A percentile compares a stretch with the other conserved stretches of the same genome.
Conservation (phyloP, 2,329 filamentous ascomycete genomes). For the Microsporum audouinii region DNA sequence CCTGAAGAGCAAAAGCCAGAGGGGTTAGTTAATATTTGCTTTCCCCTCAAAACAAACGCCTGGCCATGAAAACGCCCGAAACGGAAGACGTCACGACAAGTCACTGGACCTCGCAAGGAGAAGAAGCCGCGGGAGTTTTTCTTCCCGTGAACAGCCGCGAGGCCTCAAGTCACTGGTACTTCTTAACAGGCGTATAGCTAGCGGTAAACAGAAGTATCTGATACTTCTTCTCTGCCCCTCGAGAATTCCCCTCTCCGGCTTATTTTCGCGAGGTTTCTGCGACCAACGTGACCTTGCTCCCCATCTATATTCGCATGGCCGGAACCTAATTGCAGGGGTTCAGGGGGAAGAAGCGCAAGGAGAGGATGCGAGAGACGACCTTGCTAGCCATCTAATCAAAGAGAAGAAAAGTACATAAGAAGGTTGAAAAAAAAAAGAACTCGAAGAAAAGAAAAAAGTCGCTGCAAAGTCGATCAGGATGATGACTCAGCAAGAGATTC, state of each 20-base stretch:
- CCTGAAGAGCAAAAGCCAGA: neutral
- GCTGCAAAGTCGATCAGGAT: neutral
- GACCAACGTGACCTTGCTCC: neutral
- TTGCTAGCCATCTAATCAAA: neutral
- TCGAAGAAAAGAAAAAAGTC: neutral
- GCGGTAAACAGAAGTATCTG: neutral
- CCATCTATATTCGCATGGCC: neutral
- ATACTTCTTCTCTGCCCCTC: neutral
- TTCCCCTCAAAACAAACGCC: neutral
- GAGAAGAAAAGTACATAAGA: neutral
- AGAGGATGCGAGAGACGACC: neutral
- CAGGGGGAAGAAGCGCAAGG: neutral
- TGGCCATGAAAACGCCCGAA: neutral
- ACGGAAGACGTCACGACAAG: neutral
- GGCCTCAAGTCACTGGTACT: neutral
- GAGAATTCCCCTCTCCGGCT: neutral
- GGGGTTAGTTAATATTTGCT: neutral
- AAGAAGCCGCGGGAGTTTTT: neutral
- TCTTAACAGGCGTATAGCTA: neutral
- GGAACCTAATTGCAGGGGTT: neutral
- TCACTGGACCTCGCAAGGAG: neutral
- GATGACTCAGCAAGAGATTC: neutral
- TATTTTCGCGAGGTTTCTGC: slow-evolving; percentile 1
- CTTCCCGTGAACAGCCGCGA: neutral
- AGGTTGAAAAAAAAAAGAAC: neutral